Conservation (phyloP, 345 rosid species). For the Gynandropsis gynandra region DNA sequence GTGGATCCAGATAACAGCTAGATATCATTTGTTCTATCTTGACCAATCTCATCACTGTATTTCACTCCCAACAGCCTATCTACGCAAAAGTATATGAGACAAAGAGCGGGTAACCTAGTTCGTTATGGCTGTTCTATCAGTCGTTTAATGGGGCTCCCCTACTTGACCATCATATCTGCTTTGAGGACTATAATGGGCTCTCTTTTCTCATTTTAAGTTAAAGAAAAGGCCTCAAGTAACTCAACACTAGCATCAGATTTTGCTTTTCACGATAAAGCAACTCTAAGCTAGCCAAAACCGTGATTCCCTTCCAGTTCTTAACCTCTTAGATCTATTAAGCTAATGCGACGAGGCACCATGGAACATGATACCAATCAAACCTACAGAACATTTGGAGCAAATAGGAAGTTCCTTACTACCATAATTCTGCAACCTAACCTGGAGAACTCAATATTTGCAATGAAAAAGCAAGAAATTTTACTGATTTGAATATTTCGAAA, state of each 20-base stretch:
- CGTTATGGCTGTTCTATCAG: slow-evolving; percentile 1
- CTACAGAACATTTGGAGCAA: slow-evolving; percentile 3
- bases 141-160: not conserved
- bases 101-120: too few relatives aligned
- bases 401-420: not conserved
- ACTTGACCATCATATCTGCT: not conserved
- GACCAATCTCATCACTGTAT: not conserved
- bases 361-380: too few relatives aligned
- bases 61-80: slow-evolving; percentile 1
- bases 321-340: not conserved
- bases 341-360: not conserved
- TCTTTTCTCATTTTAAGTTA: too few relatives aligned
- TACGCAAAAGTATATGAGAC: not conserved
- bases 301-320: not conserved
- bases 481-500: not conserved
- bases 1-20: not conserved
- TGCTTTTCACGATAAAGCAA: not conserved
- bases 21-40: slow-evolving; percentile 1
- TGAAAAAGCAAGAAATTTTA: too few relatives aligned
- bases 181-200: not conserved
- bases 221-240: slow-evolving; percentile 12
- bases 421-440: slow-evolving; percentile 5
- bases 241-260: not conserved
- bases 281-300: slow-evolving; percentile 9
- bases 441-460: not conserved